Base-by-base conservation (phyloP, 805 yeast species). In the Yamadazyma akitaensis region DNA sequence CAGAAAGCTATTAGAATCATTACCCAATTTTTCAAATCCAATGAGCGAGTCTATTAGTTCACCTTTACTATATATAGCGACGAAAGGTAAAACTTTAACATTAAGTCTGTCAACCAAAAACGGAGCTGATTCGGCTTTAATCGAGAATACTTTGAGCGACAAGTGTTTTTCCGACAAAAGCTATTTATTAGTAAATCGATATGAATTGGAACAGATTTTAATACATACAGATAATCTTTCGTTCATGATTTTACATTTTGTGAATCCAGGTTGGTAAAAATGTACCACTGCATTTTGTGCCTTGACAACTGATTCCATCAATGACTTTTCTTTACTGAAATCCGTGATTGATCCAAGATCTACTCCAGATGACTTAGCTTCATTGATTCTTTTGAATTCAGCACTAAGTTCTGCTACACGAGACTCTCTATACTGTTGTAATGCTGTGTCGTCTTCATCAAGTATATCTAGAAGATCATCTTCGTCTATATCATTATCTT, bases 81-180 rank as follows among this genome's bases (percentile, higher is more conserved):
- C 81, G 53, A 82, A 83, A 0, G 96, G 96, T 5, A 88, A 68
- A 10, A 84, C 81, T 58, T 84, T 79, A 42, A 89, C 73, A 2
- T 71, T 67, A 34, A 89, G 71, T 57, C 80, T 81, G 2, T 80
- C 65, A 4, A 81, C 88, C 38, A 89, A 66, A 57, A 88, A 88
- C 3, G 95, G 90, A 1, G 91, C 85, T 33, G 76, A 66, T 31
- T 71, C 76, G 0, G 87, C 96, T 45, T 75, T 70, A 3, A 85
- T 75, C 39, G 76, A 71, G 17, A 76, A 62, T 48, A 85, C 79
- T 47, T 70, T 72, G 1, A 86, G 70, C 2, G 69, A 66, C 40
- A 84, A 57, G 63, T 88, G 87, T 51, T 76, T 79, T 47, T 72
- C 73, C 0, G 92, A 81, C 7, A 88, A 56, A 16, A 61, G 54